These are phyloP conservation scores for Aspergillus sojae DNA, from an alignment of 2,329 filamentous ascomycete genomes.

Conservation along the genomic window DNA sequence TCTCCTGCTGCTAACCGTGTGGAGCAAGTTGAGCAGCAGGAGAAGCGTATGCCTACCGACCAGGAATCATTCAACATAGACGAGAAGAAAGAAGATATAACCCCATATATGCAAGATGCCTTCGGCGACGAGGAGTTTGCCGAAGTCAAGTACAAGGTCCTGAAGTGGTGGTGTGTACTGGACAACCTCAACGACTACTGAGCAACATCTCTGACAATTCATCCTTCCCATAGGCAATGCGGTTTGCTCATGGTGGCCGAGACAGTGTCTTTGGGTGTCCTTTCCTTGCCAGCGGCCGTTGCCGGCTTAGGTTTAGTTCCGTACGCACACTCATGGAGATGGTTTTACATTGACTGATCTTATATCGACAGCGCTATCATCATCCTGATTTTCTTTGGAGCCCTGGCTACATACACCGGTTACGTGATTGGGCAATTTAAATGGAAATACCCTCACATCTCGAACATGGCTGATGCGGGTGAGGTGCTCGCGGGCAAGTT, in stretches of 20 bases:
- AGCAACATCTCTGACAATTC: constrained; percentile 30
- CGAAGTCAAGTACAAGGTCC: constrained; percentile 55
- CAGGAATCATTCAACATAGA: constrained; percentile 17
- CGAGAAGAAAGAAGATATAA: constrained; percentile 25
- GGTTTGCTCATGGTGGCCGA: constrained; percentile 61
- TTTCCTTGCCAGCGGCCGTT: constrained; percentile 58
- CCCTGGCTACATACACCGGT: constrained; percentile 63
- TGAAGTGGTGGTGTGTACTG: constrained; percentile 48
- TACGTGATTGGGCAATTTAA: constrained; percentile 65
- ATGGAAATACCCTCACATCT: constrained; percentile 58
- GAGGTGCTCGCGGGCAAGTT: constrained; percentile 62
- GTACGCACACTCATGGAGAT: constrained; percentile 29
- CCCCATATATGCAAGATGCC: constrained; percentile 35
- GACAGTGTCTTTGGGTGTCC: constrained; percentile 59
- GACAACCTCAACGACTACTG: not conserved
- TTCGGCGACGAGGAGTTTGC: constrained; percentile 44
- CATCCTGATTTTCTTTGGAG: constrained; percentile 55
- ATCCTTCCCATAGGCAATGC: constrained; percentile 41
- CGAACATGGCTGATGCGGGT: constrained; percentile 70
- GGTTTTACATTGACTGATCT: not conserved
- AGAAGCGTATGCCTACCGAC: constrained; percentile 13
- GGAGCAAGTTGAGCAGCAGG: constrained; percentile 12
- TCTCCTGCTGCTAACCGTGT: constrained; percentile 15
- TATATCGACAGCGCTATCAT: constrained; percentile 49
- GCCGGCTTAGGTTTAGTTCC: constrained; percentile 57